phyloP scores from a whole-genome alignment of 495 filamentous ascomycete species.

The Gamarada debralockiae region DNA sequence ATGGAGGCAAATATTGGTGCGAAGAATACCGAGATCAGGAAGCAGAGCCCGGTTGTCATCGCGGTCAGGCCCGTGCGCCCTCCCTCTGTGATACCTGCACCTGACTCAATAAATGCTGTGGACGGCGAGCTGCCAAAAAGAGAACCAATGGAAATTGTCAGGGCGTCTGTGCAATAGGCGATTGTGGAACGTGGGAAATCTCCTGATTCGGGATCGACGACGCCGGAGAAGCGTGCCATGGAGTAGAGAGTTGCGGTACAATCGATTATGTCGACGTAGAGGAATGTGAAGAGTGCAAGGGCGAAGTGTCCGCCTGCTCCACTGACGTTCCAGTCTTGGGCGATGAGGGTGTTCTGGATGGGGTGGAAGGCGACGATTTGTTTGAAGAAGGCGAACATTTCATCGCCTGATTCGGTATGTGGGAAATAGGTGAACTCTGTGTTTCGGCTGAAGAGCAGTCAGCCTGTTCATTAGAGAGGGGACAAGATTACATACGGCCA shows the following conservation, averaged over 20 bases:
- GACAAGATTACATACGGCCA: slow-evolving; percentile 54
- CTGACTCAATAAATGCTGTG: slow-evolving; percentile 79
- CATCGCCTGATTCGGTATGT: slow-evolving; percentile 57
- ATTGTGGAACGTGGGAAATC: slow-evolving; percentile 72
- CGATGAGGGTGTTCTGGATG: slow-evolving; percentile 59
- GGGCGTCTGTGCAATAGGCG: slow-evolving; percentile 62
- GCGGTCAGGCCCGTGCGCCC: slow-evolving; percentile 77
- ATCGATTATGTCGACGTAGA: slow-evolving; percentile 80
- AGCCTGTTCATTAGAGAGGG: neutral
- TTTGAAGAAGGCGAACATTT: slow-evolving; percentile 72
- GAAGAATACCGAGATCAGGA: slow-evolving; percentile 77
- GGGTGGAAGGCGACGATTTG: slow-evolving; percentile 75
- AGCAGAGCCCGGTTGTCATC: slow-evolving; percentile 67
- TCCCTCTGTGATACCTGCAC: slow-evolving; percentile 78
- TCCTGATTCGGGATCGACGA: slow-evolving; percentile 46
- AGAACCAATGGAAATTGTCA: slow-evolving; percentile 68
- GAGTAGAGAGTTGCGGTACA: slow-evolving; percentile 67
- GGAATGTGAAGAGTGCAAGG: slow-evolving; percentile 76
- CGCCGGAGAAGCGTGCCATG: slow-evolving; percentile 74
- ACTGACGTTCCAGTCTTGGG: slow-evolving; percentile 63
- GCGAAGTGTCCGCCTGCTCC: slow-evolving; percentile 58
- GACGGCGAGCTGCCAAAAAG: slow-evolving; percentile 73
- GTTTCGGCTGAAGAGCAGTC: slow-evolving; percentile 39
- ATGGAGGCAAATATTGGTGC: slow-evolving; percentile 80
- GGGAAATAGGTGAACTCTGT: slow-evolving; percentile 79